Conservation (phyloP, 371 early-diverging fungal species). For the Apophysomyces elegans region DNA sequence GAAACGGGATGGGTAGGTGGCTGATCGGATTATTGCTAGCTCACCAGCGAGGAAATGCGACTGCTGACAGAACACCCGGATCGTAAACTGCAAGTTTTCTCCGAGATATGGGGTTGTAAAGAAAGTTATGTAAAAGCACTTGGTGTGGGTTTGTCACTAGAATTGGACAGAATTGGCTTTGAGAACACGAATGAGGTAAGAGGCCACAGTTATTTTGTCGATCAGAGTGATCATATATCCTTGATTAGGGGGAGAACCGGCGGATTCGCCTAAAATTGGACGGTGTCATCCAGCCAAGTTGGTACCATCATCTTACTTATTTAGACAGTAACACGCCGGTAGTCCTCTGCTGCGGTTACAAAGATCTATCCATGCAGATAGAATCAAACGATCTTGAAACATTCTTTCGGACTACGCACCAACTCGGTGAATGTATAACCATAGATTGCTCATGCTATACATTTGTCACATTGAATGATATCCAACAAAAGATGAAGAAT, state of each 20-base stretch:
- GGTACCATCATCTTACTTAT: neutral
- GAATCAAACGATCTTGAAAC: neutral
- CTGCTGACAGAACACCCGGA: conserved; percentile 22
- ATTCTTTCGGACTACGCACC: neutral
- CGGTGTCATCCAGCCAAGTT: neutral
- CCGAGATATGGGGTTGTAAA: conserved; percentile 62
- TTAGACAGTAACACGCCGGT: neutral
- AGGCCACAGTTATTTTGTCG: neutral
- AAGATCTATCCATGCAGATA: neutral
- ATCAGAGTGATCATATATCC: neutral
- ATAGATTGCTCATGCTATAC: neutral
- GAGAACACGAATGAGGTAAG: neutral
- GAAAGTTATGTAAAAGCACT: conserved; percentile 67
- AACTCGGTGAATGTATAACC: neutral
- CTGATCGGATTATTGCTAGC: conserved; percentile 20
- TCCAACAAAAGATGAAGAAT: neutral
- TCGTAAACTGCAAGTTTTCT: conserved; percentile 46
- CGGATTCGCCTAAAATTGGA: neutral
- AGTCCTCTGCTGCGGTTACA: conserved; percentile 4
- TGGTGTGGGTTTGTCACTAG: conserved; percentile 60
- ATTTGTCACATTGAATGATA: neutral
- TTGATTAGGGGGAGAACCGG: neutral
- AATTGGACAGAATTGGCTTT: conserved; percentile 49
- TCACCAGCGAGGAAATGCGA: conserved; percentile 36
- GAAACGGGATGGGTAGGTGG: neutral